Conservation (phyloP, 176 grass and related monocot species). For the Avena sativa region DNA sequence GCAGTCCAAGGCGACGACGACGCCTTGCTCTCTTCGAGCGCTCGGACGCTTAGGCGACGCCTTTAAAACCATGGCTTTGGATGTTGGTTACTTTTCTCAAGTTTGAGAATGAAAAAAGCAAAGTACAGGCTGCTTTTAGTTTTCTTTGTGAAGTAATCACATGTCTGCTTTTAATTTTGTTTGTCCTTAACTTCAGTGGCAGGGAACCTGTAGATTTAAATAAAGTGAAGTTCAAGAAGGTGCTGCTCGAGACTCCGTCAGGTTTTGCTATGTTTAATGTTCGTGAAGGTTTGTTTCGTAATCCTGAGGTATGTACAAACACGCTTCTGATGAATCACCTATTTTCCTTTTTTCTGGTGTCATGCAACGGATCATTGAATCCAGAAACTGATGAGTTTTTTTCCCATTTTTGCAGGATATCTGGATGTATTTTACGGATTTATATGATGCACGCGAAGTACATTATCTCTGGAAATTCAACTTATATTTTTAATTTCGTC, state of each 20-base stretch:
- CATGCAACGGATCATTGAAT: too few species aligned
- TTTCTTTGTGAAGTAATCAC: too few species aligned
- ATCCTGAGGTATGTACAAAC: neutral
- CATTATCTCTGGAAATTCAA: neutral
- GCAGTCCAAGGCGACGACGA: too few species aligned
- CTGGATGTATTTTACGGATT: neutral
- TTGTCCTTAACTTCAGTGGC: neutral
- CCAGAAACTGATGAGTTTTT: too few species aligned
- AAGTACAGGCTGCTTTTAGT: too few species aligned
- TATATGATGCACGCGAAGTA: neutral
- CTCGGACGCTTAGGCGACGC: too few species aligned
- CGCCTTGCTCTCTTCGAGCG: too few species aligned
- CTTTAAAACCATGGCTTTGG: too few species aligned
- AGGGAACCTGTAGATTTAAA: neutral
- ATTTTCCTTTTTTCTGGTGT: too few species aligned
- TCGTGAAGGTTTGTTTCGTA: neutral
- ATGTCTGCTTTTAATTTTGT: neutral
- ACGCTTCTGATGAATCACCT: too few species aligned
- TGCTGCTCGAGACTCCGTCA: constrained; percentile 1
- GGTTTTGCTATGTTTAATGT: constrained; percentile 34
- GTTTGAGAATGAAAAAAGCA: too few species aligned
- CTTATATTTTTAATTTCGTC: neutral
- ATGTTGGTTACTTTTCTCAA: too few species aligned
- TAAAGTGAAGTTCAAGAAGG: neutral
- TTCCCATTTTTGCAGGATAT: neutral